Evolutionary conservation across 179 eudicot genomes (phyloP).

Genomic region (Amaranthus tricolor): DNA sequence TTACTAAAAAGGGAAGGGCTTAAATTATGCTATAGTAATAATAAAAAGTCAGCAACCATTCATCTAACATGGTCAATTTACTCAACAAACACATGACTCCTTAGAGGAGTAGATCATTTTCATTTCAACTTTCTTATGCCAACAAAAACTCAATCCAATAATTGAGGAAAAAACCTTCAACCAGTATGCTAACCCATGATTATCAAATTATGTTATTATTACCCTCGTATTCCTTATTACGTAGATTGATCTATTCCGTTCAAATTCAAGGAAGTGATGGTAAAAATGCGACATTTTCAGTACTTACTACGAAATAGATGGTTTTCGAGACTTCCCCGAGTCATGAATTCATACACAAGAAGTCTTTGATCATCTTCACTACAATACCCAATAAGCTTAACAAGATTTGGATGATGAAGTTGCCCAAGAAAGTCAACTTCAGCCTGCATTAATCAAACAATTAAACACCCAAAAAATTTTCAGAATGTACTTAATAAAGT

Average conservation of each 20-base stretch:
- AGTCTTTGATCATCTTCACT: conserved; percentile 51
- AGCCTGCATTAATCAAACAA: conserved; percentile 37
- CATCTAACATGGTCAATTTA: conserved; percentile 14
- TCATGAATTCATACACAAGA: conserved; percentile 49
- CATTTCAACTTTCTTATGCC: background rate
- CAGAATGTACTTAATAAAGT: conserved; percentile 6
- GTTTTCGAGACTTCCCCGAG: conserved; percentile 54
- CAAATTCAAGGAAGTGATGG: no score
- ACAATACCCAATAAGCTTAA: conserved; percentile 50
- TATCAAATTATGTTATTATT: no score
- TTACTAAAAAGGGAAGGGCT: background rate
- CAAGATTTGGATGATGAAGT: conserved; percentile 53
- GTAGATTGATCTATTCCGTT: no score
- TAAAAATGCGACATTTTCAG: background rate
- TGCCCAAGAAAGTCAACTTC: conserved; percentile 50
- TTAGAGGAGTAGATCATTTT: background rate
- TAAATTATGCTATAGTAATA: conserved; percentile 1
- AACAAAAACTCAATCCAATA: background rate
- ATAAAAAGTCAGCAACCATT: conserved; percentile 12
- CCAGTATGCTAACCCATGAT: no score
- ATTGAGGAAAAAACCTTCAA: background rate
- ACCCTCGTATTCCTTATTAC: no score
- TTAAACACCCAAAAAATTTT: conserved; percentile 8
- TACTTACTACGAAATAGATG: conserved; percentile 49
- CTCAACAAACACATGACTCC: conserved; percentile 8